Evolutionary conservation across 1,139 yeast genomes (phyloP), one percentile per base, ranked within the genome.

Genomic region (Entelexis sorbosivorans): DNA sequence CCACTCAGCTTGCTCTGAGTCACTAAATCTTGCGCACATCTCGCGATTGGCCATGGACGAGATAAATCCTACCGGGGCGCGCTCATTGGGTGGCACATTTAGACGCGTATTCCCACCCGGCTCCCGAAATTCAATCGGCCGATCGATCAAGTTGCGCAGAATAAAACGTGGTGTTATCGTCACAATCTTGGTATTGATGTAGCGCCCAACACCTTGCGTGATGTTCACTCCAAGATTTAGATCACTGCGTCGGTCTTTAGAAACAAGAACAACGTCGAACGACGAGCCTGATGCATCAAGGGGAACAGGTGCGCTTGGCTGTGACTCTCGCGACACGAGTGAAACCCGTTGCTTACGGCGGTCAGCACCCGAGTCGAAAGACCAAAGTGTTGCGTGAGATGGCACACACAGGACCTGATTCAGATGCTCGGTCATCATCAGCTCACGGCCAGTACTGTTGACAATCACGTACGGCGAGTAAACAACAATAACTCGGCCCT

Each of bases 211-310:
- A n/a, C 97, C 98, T 60, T 89, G 97, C 0, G 75, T 67, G 7
- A 91, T 76, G 22, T 78, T 72, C 19, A 89, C 68, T 14, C 96
- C 97, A 24, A 89, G 70, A 63, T 84, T 81, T 58, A 80, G 77
- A 61, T 87, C 96, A 11, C 77, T 66, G 53, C 77, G 82, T 54
- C 74, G 76, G 16, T 78, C 78, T 40, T 73, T 72, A 1, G 82
- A 60, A 2, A 52, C 79, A 43, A 87, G 75, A 9, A 72, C 72
- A 2, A 82, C 75, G 51, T 87, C 94, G 44, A 76, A 74, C 0
- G 81, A 72, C 59, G 87, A 93, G 0, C 98, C 98, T 54, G 91
- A 76, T 2, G 95, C 94, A 64, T 89, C 96, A 61, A 91, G 80
- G 65, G 95, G 82, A 44, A 87, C 71, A 0, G 88, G 86, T 0